Evolutionary conservation across 2,329 filamentous ascomycete genomes (phyloP).

Genomic region (Fusarium nanum): DNA sequence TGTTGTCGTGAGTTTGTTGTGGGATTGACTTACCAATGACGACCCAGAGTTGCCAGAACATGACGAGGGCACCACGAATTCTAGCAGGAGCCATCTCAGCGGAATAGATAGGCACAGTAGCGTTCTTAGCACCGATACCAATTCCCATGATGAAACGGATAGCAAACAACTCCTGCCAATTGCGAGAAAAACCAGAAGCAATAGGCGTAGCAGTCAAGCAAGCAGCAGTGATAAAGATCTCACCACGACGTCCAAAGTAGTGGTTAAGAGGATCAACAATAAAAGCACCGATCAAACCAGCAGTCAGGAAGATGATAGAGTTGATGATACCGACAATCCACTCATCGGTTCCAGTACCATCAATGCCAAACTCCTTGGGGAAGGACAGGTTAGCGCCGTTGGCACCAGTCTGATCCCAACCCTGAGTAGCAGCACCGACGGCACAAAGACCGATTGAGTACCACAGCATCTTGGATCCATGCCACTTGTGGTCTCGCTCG

Average conservation of each 20-base stretch:
- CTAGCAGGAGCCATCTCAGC: constrained; percentile 76
- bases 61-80: constrained; percentile 80
- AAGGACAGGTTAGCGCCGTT: constrained; percentile 73
- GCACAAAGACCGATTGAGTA: constrained; percentile 75
- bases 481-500: constrained; percentile 74
- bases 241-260: constrained; percentile 59
- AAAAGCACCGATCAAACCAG: constrained; percentile 51
- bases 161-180: constrained; percentile 74
- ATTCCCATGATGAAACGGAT: constrained; percentile 76
- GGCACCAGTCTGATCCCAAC: constrained; percentile 73
- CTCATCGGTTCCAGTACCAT: constrained; percentile 46
- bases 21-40: constrained; percentile 56
- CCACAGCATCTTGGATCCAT: constrained; percentile 70
- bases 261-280: constrained; percentile 70
- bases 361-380: constrained; percentile 58
- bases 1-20: rapidly evolving
- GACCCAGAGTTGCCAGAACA: constrained; percentile 82
- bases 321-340: constrained; percentile 75
- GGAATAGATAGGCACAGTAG: constrained; percentile 77
- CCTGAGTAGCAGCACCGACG: constrained; percentile 74
- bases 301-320: constrained; percentile 39
- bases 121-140: constrained; percentile 74
- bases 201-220: constrained; percentile 75
- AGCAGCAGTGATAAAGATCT: constrained; percentile 79
- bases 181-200: constrained; percentile 72